Evolutionary conservation across 1,139 yeast genomes (phyloP).

Genomic region (Tardiomyces digboiensis): DNA sequence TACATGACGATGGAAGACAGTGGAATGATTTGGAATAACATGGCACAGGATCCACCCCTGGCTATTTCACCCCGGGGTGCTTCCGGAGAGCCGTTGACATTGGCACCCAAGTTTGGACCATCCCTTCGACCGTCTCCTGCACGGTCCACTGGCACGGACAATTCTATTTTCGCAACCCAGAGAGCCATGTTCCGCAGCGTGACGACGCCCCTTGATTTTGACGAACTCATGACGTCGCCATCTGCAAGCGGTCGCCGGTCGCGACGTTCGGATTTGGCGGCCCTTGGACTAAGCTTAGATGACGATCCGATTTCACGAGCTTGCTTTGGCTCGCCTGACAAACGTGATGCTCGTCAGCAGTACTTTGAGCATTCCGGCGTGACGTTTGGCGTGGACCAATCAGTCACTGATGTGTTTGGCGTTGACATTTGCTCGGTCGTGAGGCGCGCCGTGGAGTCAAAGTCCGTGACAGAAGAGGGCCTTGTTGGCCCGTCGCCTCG

Average conservation of each 20-base stretch:
- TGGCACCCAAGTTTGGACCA: background rate
- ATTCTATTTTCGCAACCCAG: conserved; percentile 9
- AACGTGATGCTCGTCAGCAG: conserved; percentile 23
- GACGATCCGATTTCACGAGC: conserved; percentile 43
- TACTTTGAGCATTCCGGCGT: conserved; percentile 21
- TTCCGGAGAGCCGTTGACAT: background rate
- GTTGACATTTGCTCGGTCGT: conserved; percentile 50
- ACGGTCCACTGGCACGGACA: background rate
- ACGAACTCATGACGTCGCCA: conserved; percentile 13
- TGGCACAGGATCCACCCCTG: background rate
- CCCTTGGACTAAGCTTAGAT: conserved; percentile 33
- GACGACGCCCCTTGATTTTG: conserved; percentile 27
- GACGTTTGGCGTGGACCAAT: conserved; percentile 13
- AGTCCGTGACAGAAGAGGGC: background rate
- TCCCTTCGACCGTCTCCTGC: background rate
- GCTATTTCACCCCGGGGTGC: background rate
- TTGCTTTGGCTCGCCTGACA: conserved; percentile 32
- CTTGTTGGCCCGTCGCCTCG: background rate
- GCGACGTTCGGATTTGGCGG: conserved; percentile 10
- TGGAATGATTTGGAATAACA: background rate
- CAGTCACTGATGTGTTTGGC: conserved; percentile 39
- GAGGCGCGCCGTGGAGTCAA: conserved; percentile 34
- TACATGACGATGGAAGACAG: background rate
- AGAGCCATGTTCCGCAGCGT: conserved; percentile 26
- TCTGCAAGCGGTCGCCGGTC: conserved; percentile 9